Base-by-base conservation (phyloP, 2,329 filamentous ascomycete genomes). In the Pseudogymnoascus sp. region DNA sequence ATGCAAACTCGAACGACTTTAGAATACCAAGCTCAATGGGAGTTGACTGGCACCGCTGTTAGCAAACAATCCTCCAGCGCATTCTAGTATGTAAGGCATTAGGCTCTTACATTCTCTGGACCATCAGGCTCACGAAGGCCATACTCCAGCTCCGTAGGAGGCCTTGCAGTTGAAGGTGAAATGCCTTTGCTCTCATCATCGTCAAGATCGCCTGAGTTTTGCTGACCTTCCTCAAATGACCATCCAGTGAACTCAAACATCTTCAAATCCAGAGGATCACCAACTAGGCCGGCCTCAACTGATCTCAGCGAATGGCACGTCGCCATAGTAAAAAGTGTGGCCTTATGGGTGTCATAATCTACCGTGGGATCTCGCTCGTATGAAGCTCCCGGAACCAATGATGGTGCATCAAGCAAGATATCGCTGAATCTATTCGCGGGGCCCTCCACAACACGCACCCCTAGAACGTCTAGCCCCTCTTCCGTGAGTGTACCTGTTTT, bases 401-500 rank as follows among this genome's bases (percentile, higher is more conserved):
- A 79, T 52, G 80, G 76, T 1, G 87, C 78, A 66, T 90, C 84
- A 0, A 85, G 82, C 14, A 96, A 79, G 3, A 96, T 80, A 16
- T 94, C 90, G 61, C 86, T 88, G 69, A 97, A 95, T 61, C 83
- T 76, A 41, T 81, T 78, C 3, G 76, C 75, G 1, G 81, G 81
- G 59, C 81, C 79, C 62, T 88, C 85, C 8, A 91, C 91, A 6
- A 94, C 85, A 35, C 91, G 86, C 19, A 96, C 86, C 11, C 94
- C 94, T 11, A 99, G 81, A 16, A 99, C 91, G 73, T 99, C 95
- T 43, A 99, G 78, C 0, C 94, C 94, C 73, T 99, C 94, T 74
- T 97, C 94, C 0, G 94, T 99, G 61, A 99, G 78, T 0, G 94
- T 99, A n/a, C 94, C 94, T 0, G 94, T 99, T 77, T 99, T 99